Conservation (phyloP, 2,329 filamentous ascomycete genomes). For the Septoria linicola region DNA sequence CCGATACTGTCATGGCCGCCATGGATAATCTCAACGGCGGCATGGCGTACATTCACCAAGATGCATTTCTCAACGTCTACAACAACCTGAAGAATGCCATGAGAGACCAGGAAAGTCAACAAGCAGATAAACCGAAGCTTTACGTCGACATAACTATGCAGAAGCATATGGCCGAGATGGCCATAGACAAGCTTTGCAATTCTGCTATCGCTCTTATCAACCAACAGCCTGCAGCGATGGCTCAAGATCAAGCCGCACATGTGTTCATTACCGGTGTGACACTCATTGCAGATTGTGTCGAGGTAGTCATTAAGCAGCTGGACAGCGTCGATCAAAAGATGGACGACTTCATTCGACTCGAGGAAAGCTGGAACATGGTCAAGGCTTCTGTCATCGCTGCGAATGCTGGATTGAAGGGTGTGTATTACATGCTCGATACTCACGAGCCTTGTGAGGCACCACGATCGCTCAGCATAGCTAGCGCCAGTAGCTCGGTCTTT, state of each 20-base stretch:
- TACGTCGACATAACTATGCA: conserved; percentile 48
- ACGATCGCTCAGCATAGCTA: conserved; percentile 32
- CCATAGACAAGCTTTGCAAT: conserved; percentile 49
- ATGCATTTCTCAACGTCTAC: conserved; percentile 49
- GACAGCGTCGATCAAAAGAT: conserved; percentile 42
- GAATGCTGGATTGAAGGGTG: conserved; percentile 45
- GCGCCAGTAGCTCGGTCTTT: conserved; percentile 32
- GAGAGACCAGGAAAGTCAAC: conserved; percentile 34
- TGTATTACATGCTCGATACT: conserved; percentile 48
- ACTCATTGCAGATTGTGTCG: conserved; percentile 47
- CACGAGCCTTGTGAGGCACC: conserved; percentile 21
- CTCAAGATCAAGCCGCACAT: conserved; percentile 45
- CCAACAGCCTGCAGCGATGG: conserved; percentile 39
- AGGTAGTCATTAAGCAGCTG: conserved; percentile 44
- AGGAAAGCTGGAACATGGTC: conserved; percentile 46
- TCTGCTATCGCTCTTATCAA: conserved; percentile 47
- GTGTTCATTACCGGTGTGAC: conserved; percentile 48
- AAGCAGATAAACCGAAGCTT: conserved; percentile 38
- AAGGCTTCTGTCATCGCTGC: conserved; percentile 44
- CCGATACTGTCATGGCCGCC: conserved; percentile 45
- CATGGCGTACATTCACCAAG: conserved; percentile 49
- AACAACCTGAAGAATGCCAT: conserved; percentile 42
- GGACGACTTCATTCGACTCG: conserved; percentile 48
- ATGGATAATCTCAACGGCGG: conserved; percentile 49
- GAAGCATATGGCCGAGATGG: conserved; percentile 47